Percentiles rank a stretch among this genome's conserved stretches.
Evolutionary conservation across 441 rosid species (phyloP).

Genomic region (Pelargonium myrrhifolium): DNA sequence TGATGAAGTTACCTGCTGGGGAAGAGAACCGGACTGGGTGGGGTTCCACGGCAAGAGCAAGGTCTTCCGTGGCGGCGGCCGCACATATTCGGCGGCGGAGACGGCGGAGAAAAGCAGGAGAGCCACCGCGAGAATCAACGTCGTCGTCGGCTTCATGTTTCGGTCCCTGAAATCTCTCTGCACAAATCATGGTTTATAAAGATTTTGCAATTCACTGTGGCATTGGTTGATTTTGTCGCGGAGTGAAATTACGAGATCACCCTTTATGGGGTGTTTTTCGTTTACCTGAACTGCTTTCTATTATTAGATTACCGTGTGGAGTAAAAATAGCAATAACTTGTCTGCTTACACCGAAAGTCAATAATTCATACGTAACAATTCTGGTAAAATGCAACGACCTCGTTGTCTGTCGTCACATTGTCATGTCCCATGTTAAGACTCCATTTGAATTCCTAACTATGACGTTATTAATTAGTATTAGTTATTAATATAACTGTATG

Average conservation of each 20-base stretch:
- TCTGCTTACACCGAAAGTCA: too few relatives aligned
- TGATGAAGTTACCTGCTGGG: slow-evolving; percentile 60
- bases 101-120: slow-evolving; percentile 28
- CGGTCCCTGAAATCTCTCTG: background rate
- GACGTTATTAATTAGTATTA: too few relatives aligned
- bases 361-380: too few relatives aligned
- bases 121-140: background rate
- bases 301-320: too few relatives aligned
- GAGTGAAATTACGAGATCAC: background rate
- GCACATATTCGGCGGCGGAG: slow-evolving; percentile 43
- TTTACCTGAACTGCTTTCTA: too few relatives aligned
- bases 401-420: too few relatives aligned
- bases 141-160: background rate
- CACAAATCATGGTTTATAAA: background rate
- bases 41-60: slow-evolving; percentile 56
- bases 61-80: slow-evolving; percentile 72
- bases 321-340: too few relatives aligned
- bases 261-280: background rate
- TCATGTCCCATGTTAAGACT: too few relatives aligned
- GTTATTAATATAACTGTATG: too few relatives aligned
- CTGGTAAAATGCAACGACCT: too few relatives aligned
- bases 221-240: background rate
- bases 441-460: too few relatives aligned
- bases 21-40: slow-evolving; percentile 36
- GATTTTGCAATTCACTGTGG: background rate